phyloP scores from a whole-genome alignment of 148 eudicot genomes.

The Cornus controversa region DNA sequence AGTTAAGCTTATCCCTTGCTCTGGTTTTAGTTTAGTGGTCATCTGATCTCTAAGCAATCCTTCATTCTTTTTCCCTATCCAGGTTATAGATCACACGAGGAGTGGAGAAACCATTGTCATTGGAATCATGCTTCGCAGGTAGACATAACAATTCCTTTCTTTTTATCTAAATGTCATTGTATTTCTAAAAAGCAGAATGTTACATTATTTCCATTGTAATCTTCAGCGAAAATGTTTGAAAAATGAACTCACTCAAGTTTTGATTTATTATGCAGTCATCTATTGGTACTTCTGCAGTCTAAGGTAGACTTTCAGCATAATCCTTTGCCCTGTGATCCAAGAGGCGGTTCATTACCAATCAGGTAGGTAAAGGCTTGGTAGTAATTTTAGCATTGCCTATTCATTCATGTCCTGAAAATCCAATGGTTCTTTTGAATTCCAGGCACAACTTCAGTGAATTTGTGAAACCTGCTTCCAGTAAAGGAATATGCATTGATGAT shows the following conservation, averaged over 20 bases:
- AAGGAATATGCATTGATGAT: constrained; percentile 76
- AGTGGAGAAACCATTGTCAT: constrained; percentile 85
- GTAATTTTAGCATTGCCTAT: not conserved
- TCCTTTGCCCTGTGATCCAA: constrained; percentile 75
- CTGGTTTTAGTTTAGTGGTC: constrained; percentile 9
- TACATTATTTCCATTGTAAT: not conserved
- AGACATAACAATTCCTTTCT: constrained; percentile 6
- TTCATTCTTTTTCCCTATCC: constrained; percentile 17
- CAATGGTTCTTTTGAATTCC: constrained; percentile 23
- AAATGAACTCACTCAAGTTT: constrained; percentile 5
- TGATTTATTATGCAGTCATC: constrained; percentile 61
- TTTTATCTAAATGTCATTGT: constrained; percentile 2
- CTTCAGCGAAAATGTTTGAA: constrained; percentile 5
- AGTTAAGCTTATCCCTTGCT: constrained; percentile 31
- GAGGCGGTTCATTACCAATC: constrained; percentile 75
- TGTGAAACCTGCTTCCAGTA: constrained; percentile 92
- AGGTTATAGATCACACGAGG: constrained; percentile 92
- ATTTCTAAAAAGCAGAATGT: not conserved
- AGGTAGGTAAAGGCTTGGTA: constrained; percentile 47
- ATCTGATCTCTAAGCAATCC: not conserved
- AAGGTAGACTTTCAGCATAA: constrained; percentile 97
- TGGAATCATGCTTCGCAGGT: constrained; percentile 96
- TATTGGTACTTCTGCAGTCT: constrained; percentile 93
- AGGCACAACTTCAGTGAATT: constrained; percentile 93
- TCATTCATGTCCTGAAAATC: not conserved